phyloP scores from a whole-genome alignment of 192 early-diverging fungal species.

The Neocallimastix lanati region DNA sequence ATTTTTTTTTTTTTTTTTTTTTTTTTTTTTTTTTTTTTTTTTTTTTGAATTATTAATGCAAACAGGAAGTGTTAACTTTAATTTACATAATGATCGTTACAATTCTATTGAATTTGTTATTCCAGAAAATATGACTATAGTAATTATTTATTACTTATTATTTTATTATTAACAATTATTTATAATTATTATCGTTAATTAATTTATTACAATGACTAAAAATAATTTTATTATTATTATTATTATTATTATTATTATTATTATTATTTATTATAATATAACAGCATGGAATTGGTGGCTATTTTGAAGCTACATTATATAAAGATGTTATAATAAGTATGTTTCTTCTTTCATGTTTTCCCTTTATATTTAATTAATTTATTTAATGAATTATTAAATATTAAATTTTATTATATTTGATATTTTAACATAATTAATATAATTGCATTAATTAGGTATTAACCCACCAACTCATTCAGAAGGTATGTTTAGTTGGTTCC shows the following conservation, averaged over 20 bases:
- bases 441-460: slow-evolving; percentile 41
- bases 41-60: not conserved
- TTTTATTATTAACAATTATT: too few relatives aligned
- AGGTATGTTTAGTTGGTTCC: slow-evolving; percentile 97
- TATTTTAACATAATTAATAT: too few relatives aligned
- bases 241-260: too few relatives aligned
- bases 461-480: slow-evolving; percentile 68
- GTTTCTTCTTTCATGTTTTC: not conserved
- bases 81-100: not conserved
- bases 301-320: slow-evolving; percentile 87
- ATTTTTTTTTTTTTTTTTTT: too few relatives aligned
- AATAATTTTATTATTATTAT: too few relatives aligned
- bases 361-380: too few relatives aligned
- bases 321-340: slow-evolving; percentile 45
- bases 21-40: too few relatives aligned
- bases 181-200: too few relatives aligned
- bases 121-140: not conserved
- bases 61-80: not conserved
- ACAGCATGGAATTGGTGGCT: slow-evolving; percentile 84
- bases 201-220: too few relatives aligned
- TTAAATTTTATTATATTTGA: too few relatives aligned
- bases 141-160: too few relatives aligned
- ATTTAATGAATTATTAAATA: too few relatives aligned
- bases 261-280: not conserved
- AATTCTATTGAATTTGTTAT: not conserved